phyloP scores from a whole-genome alignment of 306 rosid species.

The Crotalaria pallida region DNA sequence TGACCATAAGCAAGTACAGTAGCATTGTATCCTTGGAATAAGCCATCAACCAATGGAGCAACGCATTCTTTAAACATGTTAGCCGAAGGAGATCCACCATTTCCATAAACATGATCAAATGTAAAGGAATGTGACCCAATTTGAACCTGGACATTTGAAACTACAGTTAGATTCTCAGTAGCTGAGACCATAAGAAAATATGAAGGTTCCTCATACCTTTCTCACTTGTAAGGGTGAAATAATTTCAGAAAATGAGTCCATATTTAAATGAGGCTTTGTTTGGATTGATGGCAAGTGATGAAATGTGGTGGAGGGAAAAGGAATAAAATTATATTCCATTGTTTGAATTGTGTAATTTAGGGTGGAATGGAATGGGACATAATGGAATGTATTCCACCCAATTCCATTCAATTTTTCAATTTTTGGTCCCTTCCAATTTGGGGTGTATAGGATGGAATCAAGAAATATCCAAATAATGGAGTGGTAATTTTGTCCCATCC shows the following conservation, averaged over 20 bases:
- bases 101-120: slow-evolving; percentile 72
- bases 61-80: slow-evolving; percentile 69
- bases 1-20: slow-evolving; percentile 91
- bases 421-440: no score
- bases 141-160: slow-evolving; percentile 62
- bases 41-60: slow-evolving; percentile 69
- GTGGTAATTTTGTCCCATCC: no score
- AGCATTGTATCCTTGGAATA: slow-evolving; percentile 80
- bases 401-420: no score
- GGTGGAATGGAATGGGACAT: no score
- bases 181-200: slow-evolving; percentile 5
- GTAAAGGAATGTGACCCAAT: slow-evolving; percentile 78
- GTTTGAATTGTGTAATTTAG: no score
- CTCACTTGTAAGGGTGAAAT: not conserved
- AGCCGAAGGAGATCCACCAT: slow-evolving; percentile 58
- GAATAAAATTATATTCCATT: no score
- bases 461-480: no score
- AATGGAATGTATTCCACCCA: no score
- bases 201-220: not conserved
- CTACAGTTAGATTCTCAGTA: slow-evolving; percentile 22
- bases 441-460: no score
- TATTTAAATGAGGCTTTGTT: not conserved
- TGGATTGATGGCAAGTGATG: no score
- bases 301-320: no score
- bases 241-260: slow-evolving; percentile 3